These are phyloP conservation scores for Leptographium procerum DNA, from an alignment of 2,329 filamentous ascomycete genomes.

Conservation along the genomic window DNA sequence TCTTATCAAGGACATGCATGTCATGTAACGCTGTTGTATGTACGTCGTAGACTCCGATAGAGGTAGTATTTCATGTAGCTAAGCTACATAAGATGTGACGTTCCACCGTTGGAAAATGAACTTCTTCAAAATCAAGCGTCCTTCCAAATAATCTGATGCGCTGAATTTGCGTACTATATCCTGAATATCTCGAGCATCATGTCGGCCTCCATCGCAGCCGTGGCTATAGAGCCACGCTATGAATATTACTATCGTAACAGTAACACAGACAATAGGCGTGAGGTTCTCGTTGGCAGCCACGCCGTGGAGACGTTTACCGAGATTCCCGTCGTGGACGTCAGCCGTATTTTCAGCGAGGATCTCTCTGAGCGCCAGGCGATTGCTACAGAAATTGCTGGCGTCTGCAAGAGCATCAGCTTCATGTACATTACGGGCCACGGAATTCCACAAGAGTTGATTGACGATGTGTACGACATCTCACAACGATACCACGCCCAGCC, in stretches of 20 bases:
- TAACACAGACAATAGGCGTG: slow-evolving; percentile 7
- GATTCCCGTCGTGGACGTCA: slow-evolving; percentile 6
- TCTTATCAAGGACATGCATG: no score
- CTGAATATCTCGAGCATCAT: no score
- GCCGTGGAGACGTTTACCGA: slow-evolving; percentile 6
- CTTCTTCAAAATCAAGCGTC: no score
- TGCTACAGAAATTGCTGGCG: slow-evolving; percentile 3
- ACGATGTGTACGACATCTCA: slow-evolving; percentile 20
- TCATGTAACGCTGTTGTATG: no score
- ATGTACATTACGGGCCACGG: slow-evolving; percentile 22
- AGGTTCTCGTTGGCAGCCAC: slow-evolving; percentile 2
- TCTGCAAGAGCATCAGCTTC: slow-evolving; percentile 18
- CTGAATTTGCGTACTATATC: no score
- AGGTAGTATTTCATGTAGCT: no score
- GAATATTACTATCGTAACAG: slow-evolving; percentile 9
- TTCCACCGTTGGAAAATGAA: no score
- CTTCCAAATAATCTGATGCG: no score
- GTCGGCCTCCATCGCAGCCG: no score
- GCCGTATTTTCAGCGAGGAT: slow-evolving; percentile 5
- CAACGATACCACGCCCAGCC: slow-evolving; percentile 21
- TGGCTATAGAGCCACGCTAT: slow-evolving; percentile 6
- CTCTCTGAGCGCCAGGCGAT: neutral
- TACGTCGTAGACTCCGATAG: no score
- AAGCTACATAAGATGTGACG: no score
- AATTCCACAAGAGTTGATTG: slow-evolving; percentile 15